Conservation (phyloP, 331 rosid species). For the Prunus yedoensis region DNA sequence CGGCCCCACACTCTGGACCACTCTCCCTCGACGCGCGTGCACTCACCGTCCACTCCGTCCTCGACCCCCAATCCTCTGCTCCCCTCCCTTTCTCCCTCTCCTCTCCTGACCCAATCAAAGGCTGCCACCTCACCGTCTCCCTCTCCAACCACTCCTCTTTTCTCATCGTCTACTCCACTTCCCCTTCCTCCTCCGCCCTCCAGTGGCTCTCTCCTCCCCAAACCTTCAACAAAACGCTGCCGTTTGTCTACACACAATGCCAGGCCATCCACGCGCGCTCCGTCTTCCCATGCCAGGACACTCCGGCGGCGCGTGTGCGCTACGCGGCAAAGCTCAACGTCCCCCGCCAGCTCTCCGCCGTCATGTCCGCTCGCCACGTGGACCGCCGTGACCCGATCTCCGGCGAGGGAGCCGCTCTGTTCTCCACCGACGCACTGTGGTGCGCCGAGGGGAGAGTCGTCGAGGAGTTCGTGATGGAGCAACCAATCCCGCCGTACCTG, state of each 20-base stretch:
- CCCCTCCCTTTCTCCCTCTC: constrained; percentile 58
- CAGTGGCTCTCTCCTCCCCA: constrained; percentile 88
- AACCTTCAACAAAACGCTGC: constrained; percentile 61
- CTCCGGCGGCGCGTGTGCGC: constrained; percentile 76
- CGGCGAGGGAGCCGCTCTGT: constrained; percentile 42
- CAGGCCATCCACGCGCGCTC: constrained; percentile 93
- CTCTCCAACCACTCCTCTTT: constrained; percentile 57
- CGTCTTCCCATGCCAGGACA: constrained; percentile 88
- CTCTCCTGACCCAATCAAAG: constrained; percentile 51
- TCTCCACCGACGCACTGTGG: constrained; percentile 51
- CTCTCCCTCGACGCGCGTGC: constrained; percentile 80
- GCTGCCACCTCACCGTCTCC: constrained; percentile 52
- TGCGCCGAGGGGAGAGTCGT: constrained; percentile 58
- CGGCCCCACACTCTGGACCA: constrained; percentile 48
- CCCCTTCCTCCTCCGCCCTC: constrained; percentile 81
- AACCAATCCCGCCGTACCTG: constrained; percentile 79
- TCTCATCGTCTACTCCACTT: constrained; percentile 49
- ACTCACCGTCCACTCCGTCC: constrained; percentile 51
- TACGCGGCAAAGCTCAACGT: constrained; percentile 58
- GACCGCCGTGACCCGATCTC: constrained; percentile 39
- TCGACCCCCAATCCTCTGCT: constrained; percentile 39
- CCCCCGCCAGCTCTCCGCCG: constrained; percentile 64
- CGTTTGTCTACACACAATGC: constrained; percentile 91
- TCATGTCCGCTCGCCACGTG: constrained; percentile 70
- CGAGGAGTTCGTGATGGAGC: constrained; percentile 91